phyloP scores from a whole-genome alignment of 331 rosid genomes.

The Prunus yedoensis region DNA sequence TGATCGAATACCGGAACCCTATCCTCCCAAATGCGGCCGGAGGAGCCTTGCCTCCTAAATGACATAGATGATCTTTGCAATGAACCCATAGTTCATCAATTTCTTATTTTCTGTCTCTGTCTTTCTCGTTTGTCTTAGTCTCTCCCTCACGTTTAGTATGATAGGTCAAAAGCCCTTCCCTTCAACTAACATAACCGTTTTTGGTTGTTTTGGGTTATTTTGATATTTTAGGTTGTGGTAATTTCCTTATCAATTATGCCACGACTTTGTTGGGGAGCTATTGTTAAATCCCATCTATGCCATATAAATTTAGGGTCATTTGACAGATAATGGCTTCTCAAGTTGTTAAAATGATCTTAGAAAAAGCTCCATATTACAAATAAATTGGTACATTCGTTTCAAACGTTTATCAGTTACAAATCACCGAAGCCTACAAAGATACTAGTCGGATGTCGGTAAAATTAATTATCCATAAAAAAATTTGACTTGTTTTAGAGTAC shows the following conservation, averaged over 20 bases:
- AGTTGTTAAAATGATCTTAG: not conserved
- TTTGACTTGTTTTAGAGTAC: too few species aligned
- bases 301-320: not conserved
- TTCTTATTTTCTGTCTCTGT: not conserved
- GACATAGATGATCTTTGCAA: constrained; percentile 18
- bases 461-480: too few species aligned
- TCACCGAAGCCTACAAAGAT: too few species aligned
- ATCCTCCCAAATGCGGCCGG: constrained; percentile 19
- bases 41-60: constrained; percentile 23
- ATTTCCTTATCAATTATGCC: not conserved
- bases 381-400: too few species aligned
- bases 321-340: not conserved
- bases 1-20: constrained; percentile 1
- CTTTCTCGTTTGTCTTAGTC: not conserved
- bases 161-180: not conserved
- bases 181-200: constrained; percentile 2
- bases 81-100: not conserved
- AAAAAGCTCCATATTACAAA: not conserved
- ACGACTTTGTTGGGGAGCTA: not conserved
- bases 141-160: not conserved
- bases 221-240: not conserved
- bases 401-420: too few species aligned
- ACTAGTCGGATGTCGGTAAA: too few species aligned
- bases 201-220: not conserved
- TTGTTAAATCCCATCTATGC: not conserved